Percentiles rank a stretch among this genome's conserved stretches.
These are phyloP conservation scores for Spizellomyces punctatus DNA, from an alignment of 192 early-diverging fungal genomes.

Conservation along the genomic window DNA sequence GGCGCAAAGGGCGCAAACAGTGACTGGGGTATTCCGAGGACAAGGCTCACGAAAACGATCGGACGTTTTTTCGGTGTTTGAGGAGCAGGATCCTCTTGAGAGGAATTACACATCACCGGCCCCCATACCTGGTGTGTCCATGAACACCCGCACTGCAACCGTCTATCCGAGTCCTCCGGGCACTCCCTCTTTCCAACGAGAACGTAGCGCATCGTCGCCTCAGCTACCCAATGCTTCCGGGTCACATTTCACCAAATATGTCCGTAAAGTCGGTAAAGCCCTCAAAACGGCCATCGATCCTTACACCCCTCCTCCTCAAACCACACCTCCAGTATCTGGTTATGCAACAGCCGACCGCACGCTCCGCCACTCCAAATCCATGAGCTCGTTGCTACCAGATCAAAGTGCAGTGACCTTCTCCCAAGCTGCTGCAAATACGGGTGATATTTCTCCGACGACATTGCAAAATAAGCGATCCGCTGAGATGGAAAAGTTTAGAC, in stretches of 20 bases:
- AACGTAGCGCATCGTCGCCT: not conserved
- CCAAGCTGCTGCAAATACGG: not conserved
- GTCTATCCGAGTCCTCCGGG: not conserved
- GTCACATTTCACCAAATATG: not conserved
- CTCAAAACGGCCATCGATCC: not conserved
- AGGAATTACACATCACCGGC: not conserved
- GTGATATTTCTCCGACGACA: not conserved
- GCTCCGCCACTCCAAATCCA: not conserved
- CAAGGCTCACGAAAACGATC: too few relatives aligned
- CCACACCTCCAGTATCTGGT: not conserved
- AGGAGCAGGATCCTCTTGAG: too few relatives aligned
- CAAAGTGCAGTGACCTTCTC: not conserved
- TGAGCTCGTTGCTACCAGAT: not conserved
- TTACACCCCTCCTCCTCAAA: not conserved
- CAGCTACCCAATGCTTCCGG: not conserved
- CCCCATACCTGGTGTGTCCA: not conserved
- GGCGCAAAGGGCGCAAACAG: not conserved
- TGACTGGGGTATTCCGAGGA: too few relatives aligned
- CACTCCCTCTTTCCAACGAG: too few relatives aligned
- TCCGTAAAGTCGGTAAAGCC: not conserved
- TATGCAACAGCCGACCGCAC: not conserved
- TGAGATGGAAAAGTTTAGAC: slow-evolving; percentile 1
- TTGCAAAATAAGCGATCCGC: not conserved
- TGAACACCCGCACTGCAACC: not conserved
- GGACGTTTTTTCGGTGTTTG: too few relatives aligned